Evolutionary conservation across 805 yeast genomes (phyloP).

Genomic region (Ogataea pini): DNA sequence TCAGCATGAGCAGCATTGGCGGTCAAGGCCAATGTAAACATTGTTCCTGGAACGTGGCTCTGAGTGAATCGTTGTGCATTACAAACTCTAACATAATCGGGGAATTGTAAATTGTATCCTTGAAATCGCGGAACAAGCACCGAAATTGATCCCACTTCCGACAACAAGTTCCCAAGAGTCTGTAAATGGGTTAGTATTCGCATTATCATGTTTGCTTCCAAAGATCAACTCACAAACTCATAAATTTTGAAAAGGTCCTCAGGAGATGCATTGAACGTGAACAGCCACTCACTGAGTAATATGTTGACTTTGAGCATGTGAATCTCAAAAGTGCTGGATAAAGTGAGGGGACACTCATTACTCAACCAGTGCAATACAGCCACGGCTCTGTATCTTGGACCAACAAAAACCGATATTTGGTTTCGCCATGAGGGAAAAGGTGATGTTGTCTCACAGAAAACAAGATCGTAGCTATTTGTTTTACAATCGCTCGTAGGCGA

Average conservation of each 20-base stretch:
- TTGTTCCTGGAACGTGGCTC: background rate
- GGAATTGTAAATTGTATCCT: slow-evolving; percentile 7
- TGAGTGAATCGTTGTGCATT: background rate
- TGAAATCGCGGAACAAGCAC: slow-evolving; percentile 7
- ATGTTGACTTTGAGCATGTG: slow-evolving; percentile 6
- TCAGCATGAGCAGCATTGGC: background rate
- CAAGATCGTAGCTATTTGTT: background rate
- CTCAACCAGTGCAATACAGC: background rate
- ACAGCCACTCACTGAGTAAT: slow-evolving; percentile 11
- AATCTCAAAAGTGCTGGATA: slow-evolving; percentile 1
- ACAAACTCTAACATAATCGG: background rate
- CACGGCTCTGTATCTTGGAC: background rate
- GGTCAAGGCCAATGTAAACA: background rate
- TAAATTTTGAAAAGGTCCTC: background rate
- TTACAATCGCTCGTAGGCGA: background rate
- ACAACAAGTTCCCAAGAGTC: background rate
- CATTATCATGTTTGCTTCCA: background rate
- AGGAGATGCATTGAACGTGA: slow-evolving; percentile 1
- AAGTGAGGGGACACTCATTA: background rate
- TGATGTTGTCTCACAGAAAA: background rate
- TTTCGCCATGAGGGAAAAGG: no score
- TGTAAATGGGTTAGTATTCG: background rate
- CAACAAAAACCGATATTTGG: background rate
- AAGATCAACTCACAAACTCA: slow-evolving; percentile 1
- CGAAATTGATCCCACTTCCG: background rate